Conservation (phyloP, 208 protist species). For the Tritrichomonas foetus region DNA sequence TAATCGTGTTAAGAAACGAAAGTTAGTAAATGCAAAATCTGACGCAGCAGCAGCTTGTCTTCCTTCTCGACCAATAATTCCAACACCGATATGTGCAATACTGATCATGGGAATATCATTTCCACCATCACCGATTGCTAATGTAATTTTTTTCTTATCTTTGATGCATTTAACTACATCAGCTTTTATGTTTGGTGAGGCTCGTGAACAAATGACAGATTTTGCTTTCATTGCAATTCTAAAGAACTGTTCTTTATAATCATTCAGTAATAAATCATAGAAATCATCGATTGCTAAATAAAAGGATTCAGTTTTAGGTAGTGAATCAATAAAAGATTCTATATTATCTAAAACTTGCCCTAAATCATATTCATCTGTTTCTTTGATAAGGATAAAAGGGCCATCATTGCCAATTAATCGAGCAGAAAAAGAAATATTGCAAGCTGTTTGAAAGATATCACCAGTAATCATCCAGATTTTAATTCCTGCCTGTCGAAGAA, state of each 20-base stretch:
- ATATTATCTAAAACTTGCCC: too few relatives aligned
- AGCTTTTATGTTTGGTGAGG: constrained; percentile 92
- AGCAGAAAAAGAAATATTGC: constrained; percentile 63
- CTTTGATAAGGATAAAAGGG: background rate
- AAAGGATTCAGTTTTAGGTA: background rate
- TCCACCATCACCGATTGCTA: constrained; percentile 92
- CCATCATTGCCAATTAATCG: constrained; percentile 36
- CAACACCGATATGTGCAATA: constrained; percentile 84
- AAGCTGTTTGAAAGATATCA: constrained; percentile 98
- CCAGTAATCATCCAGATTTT: constrained; percentile 95
- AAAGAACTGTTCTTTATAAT: constrained; percentile 54
- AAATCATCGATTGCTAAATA: background rate
- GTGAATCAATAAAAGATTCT: background rate
- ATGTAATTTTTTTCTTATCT: constrained; percentile 52
- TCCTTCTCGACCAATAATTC: constrained; percentile 80
- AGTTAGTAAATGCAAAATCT: constrained; percentile 88
- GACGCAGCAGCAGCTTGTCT: constrained; percentile 88
- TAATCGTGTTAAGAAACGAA: constrained; percentile 52
- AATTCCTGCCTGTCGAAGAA: constrained; percentile 66
- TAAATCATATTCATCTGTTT: too few relatives aligned
- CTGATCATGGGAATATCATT: constrained; percentile 94
- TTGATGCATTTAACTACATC: constrained; percentile 75
- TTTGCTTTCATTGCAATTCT: constrained; percentile 61
- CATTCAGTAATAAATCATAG: background rate
- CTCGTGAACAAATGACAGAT: constrained; percentile 83